These are phyloP conservation scores for Schoenoplectus tabernaemontani DNA, from an alignment of 202 grass and related monocot genomes.

Conservation along the genomic window DNA sequence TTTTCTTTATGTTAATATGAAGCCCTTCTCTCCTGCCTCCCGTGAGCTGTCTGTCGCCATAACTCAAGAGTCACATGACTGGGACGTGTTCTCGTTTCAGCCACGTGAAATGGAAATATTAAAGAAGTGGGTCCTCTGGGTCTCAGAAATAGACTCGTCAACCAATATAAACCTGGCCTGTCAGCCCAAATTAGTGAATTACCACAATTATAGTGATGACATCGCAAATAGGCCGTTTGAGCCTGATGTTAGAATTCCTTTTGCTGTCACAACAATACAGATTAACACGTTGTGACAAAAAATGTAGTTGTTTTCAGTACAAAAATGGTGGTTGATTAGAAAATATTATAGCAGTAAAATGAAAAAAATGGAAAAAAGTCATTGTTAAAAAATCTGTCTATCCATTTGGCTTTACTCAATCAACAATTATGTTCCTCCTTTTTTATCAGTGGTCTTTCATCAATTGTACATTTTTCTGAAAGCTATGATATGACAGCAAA, in stretches of 20 bases:
- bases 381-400: not conserved
- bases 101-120: not conserved
- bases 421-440: not conserved
- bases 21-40: not conserved
- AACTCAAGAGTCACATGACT: not conserved
- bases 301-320: not conserved
- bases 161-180: not conserved
- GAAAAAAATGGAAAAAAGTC: not conserved
- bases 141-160: not conserved
- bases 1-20: not conserved
- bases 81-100: not conserved
- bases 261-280: not conserved
- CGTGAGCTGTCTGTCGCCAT: no score
- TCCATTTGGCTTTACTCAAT: not conserved
- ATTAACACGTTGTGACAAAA: not conserved
- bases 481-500: not conserved
- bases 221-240: not conserved
- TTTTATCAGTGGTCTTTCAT: not conserved
- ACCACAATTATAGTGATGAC: not conserved
- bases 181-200: not conserved
- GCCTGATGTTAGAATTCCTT: not conserved
- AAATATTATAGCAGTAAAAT: not conserved
- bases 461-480: not conserved
- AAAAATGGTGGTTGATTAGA: not conserved
- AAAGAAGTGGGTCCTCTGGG: not conserved